These are phyloP conservation scores for Pseudozyma flocculosa DNA, from an alignment of 1,284 basidiomycete species.

Conservation along the genomic window DNA sequence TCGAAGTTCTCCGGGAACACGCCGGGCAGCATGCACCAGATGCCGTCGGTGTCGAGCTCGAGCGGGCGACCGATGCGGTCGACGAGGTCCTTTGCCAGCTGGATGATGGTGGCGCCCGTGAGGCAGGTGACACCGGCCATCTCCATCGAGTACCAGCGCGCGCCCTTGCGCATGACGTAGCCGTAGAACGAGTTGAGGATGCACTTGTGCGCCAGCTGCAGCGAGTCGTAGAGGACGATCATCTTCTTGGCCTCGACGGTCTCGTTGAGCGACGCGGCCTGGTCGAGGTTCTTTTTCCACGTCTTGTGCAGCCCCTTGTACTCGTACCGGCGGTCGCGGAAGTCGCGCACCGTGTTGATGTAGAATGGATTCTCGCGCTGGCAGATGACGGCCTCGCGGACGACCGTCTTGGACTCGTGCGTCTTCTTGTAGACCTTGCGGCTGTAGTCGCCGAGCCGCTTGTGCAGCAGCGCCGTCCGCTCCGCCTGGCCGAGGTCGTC, in stretches of 20 bases:
- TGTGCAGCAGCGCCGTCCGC: conserved; percentile 88
- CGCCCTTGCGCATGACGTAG: conserved; percentile 99
- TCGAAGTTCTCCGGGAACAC: conserved; percentile 98
- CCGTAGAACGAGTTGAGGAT: conserved; percentile 99
- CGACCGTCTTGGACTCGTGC: conserved; percentile 97
- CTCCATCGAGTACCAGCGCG: conserved; percentile 99
- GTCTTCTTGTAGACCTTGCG: conserved; percentile 98
- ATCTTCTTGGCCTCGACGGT: conserved; percentile 98
- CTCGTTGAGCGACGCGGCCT: conserved; percentile 71
- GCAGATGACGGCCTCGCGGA: conserved; percentile 91
- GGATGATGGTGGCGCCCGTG: conserved; percentile 98
- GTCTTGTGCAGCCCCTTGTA: conserved; percentile 99
- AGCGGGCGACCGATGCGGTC: conserved; percentile 96
- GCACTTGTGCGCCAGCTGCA: conserved; percentile 99
- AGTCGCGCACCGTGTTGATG: conserved; percentile 94
- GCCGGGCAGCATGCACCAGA: conserved; percentile 99
- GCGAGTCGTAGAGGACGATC: conserved; percentile 98
- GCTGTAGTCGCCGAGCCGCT: conserved; percentile 96
- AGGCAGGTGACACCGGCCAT: conserved; percentile 99
- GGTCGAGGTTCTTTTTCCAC: conserved; percentile 98
- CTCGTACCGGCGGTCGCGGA: conserved; percentile 96
- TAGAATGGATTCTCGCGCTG: conserved; percentile 99
- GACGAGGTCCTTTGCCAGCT: conserved; percentile 94
- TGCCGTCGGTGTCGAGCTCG: conserved; percentile 97
- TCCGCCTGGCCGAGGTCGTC: conserved; percentile 81